These are phyloP conservation scores for Diaporthe eres DNA, from an alignment of 2,329 filamentous ascomycete species.

Conservation along the genomic window DNA sequence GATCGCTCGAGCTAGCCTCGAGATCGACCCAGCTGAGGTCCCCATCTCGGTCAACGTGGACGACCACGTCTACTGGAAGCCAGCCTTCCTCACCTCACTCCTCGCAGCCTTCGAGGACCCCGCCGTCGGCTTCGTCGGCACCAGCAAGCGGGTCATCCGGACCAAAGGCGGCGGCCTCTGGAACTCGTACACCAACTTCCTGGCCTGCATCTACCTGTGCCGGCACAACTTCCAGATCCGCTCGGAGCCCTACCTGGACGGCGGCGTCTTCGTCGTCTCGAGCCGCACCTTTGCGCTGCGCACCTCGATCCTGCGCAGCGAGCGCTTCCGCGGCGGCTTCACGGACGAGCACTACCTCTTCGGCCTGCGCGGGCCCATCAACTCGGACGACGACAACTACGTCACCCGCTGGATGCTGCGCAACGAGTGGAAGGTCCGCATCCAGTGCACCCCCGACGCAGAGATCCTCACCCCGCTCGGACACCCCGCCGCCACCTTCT, in stretches of 20 bases:
- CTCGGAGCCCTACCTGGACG: conserved; percentile 69
- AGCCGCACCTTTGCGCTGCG: conserved; percentile 68
- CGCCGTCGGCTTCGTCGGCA: conserved; percentile 67
- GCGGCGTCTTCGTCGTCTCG: conserved; percentile 70
- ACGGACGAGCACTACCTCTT: conserved; percentile 66
- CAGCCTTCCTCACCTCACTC: conserved; percentile 56
- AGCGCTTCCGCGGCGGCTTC: conserved; percentile 59
- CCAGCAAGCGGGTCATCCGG: conserved; percentile 67
- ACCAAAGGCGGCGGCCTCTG: conserved; percentile 47
- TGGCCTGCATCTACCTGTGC: conserved; percentile 71
- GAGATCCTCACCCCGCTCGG: conserved; percentile 68
- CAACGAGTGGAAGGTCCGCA: conserved; percentile 65
- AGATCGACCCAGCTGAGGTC: conserved; percentile 53
- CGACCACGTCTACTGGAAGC: conserved; percentile 67
- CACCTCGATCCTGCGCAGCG: conserved; percentile 62
- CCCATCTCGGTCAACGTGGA: conserved; percentile 62
- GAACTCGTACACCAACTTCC: conserved; percentile 64
- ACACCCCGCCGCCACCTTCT: conserved; percentile 61
- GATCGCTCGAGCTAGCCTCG: conserved; percentile 53
- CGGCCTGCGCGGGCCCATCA: conserved; percentile 58
- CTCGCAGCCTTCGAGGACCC: conserved; percentile 61
- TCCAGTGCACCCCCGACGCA: conserved; percentile 65
- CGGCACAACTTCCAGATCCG: conserved; percentile 75
- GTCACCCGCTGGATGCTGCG: conserved; percentile 67
- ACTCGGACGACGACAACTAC: conserved; percentile 74